Evolutionary conservation across 1,284 basidiomycete genomes (phyloP), one percentile per base, ranked within the genome.

Genomic region (Inonotus obliquus): DNA sequence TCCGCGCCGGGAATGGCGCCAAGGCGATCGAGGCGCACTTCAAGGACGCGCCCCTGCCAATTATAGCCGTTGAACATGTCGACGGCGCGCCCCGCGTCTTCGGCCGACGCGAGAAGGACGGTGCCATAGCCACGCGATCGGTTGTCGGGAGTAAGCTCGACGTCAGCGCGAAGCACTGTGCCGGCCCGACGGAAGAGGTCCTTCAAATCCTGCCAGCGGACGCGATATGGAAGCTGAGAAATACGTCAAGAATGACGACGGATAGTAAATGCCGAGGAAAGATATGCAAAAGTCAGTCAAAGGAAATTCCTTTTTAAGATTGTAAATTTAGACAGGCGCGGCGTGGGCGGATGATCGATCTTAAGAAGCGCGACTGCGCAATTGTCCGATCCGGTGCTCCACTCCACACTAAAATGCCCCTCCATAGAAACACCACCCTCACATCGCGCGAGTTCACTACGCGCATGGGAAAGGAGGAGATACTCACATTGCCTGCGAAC

Each of bases 131-230:
- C 96, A 61, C 94, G 82, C 61, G 91, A 94, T 67, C 95, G 82
- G 70, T 96, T 96, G 71, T 97, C 95, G 1, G 92, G 91, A 1
- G 93, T 93, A 1, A 97, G 81, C 13, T 91, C 92, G 56, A 97
- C 94, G 71, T 98, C 96, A 6, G 96, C 96, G 38, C 96, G 87
- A 21, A 98, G 81, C 59, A 99, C 95, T 0, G 94, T 96, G 53
- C 96, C 96, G 1, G 94, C 92, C 67, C 92, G 90, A 55, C 96
- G 87, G 74, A 98, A 98, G 54, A 98, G 84, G 73, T 98, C 96
- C 71, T 99, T 98, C 66, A 99, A 84, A 75, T 99, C 96, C 77
- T 98, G 95, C 95, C 95, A 98, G 66, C 93, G 86, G 32, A 95
- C 93, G 66, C 92, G 83, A 76, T 94, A 94, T 0, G 94, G 94